Conservation (phyloP, 2,329 filamentous ascomycete species). For the Fusarium sp. region DNA sequence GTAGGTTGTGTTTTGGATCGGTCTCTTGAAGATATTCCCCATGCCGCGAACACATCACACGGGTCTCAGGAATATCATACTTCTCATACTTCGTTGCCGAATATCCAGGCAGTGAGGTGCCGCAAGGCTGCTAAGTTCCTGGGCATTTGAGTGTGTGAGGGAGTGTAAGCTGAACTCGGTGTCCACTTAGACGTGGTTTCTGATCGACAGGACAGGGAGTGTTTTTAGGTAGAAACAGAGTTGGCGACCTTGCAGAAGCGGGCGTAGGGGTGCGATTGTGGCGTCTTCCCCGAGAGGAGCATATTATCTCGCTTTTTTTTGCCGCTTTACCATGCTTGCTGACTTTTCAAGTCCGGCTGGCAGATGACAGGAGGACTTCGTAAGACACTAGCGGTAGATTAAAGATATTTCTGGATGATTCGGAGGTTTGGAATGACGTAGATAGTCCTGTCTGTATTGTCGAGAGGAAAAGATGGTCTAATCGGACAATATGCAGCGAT, state of each 20-base stretch:
- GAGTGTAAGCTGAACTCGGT: neutral
- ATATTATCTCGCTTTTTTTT: neutral
- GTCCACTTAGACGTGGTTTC: conserved; percentile 2
- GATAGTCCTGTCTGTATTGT: neutral
- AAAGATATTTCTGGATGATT: no score
- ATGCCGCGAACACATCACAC: neutral
- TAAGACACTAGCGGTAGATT: neutral
- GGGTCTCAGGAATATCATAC: neutral
- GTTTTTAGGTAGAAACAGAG: conserved; percentile 7
- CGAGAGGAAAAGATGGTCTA: neutral
- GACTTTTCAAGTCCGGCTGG: neutral
- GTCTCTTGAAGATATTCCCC: neutral
- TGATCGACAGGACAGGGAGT: conserved; percentile 7
- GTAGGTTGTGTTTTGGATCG: neutral
- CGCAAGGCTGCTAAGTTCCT: neutral
- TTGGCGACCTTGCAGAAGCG: conserved; percentile 19
- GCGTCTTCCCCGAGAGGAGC: conserved; percentile 7
- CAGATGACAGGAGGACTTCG: neutral
- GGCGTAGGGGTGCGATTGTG: conserved; percentile 15
- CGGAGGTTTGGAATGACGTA: neutral
- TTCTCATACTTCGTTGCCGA: neutral
- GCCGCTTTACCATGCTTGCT: conserved; percentile 5
- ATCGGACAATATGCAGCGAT: neutral
- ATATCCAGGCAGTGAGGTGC: neutral
- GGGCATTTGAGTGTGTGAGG: neutral